These are phyloP conservation scores for Apiospora kogelbergensis DNA, from an alignment of 2,329 filamentous ascomycete genomes.

Conservation along the genomic window DNA sequence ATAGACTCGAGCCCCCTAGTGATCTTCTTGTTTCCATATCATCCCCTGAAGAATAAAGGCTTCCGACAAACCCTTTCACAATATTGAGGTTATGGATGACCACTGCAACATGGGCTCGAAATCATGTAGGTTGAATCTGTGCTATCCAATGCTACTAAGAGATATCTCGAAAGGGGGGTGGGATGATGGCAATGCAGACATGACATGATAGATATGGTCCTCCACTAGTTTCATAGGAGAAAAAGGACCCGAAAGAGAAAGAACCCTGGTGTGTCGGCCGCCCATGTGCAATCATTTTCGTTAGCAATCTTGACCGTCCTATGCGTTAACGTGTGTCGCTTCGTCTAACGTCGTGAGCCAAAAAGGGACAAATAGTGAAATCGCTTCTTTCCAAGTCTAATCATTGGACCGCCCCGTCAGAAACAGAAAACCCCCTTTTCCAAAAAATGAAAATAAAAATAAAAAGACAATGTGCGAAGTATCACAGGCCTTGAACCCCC, in stretches of 20 bases:
- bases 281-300: neutral
- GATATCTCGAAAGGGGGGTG: neutral
- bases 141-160: neutral
- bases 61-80: neutral
- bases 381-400: constrained; percentile 1
- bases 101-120: too few species aligned
- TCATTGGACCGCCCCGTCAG: neutral
- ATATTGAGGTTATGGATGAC: too few species aligned
- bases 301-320: neutral
- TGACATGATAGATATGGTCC: neutral
- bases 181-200: neutral
- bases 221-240: neutral
- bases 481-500: neutral
- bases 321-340: constrained; percentile 1
- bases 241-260: neutral
- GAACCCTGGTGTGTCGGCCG: neutral
- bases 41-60: neutral
- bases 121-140: neutral
- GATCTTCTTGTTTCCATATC: neutral
- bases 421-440: neutral
- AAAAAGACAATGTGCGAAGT: neutral
- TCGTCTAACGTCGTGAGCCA: neutral
- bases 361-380: neutral
- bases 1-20: neutral
- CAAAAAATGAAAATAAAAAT: too few species aligned